phyloP scores from a whole-genome alignment of 768 basidiomycete genomes.

The Daedaleopsis sinensis region DNA sequence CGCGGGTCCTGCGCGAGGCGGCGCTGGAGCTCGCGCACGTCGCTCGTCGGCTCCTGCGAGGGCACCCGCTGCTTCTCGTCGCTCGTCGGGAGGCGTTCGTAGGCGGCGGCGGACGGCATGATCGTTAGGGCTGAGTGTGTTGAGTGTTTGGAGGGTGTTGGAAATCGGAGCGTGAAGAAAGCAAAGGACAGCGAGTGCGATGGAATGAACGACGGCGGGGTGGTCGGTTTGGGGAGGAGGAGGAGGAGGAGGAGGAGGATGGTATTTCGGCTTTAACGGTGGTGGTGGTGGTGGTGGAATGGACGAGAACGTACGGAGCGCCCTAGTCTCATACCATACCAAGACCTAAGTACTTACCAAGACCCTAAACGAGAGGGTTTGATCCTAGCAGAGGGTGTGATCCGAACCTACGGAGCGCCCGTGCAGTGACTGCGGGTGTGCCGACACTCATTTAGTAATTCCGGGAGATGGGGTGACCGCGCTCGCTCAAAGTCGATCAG shows the following conservation, averaged over 20 bases:
- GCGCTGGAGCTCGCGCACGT: slow-evolving; percentile 28
- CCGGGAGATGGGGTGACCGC: too few relatives aligned
- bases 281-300: neutral
- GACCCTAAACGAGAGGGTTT: too few relatives aligned
- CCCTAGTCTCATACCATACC: too few relatives aligned
- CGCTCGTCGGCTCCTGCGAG: slow-evolving; percentile 30
- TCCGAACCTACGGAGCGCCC: too few relatives aligned
- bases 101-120: slow-evolving; percentile 15
- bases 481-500: too few relatives aligned
- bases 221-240: neutral
- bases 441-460: too few relatives aligned
- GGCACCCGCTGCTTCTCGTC: slow-evolving; percentile 14
- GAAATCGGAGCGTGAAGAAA: neutral
- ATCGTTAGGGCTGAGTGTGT: neutral
- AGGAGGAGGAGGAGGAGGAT: too few relatives aligned
- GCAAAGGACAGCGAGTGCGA: neutral
- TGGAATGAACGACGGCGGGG: neutral
- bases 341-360: too few relatives aligned
- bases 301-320: neutral
- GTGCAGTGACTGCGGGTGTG: too few relatives aligned
- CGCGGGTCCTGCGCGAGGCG: slow-evolving; percentile 42
- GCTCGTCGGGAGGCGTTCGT: slow-evolving; percentile 13
- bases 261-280: too few relatives aligned
- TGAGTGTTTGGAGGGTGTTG: neutral
- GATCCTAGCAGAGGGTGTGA: too few relatives aligned